Evolutionary conservation across 208 protist genomes (phyloP).

Genomic region (Leishmania major): DNA sequence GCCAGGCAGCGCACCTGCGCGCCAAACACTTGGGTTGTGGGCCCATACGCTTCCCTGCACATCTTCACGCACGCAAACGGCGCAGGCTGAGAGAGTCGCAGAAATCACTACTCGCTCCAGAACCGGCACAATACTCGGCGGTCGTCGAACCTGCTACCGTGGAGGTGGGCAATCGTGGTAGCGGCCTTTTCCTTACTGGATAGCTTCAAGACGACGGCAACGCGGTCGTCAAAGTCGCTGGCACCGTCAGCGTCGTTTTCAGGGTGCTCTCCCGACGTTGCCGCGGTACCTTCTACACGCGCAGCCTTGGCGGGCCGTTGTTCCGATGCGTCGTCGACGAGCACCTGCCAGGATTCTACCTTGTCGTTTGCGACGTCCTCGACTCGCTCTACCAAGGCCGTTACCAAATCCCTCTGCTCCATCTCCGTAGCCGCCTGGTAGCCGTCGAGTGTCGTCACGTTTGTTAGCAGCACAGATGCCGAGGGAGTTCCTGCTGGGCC

Average conservation of each 20-base stretch:
- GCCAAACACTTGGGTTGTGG: neutral
- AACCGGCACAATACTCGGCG: slow-evolving; percentile 69
- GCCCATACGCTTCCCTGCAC: too few relatives aligned
- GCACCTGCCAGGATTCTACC: slow-evolving; percentile 29
- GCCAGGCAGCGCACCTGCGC: neutral
- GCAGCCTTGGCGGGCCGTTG: slow-evolving; percentile 14
- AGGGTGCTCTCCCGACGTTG: neutral
- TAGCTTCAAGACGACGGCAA: slow-evolving; percentile 64
- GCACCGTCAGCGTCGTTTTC: neutral
- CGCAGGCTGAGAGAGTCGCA: neutral
- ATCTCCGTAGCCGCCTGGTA: slow-evolving; percentile 24
- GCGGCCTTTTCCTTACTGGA: slow-evolving; percentile 54
- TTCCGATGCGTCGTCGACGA: slow-evolving; percentile 47
- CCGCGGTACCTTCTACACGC: neutral
- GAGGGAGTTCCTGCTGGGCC: slow-evolving; percentile 57
- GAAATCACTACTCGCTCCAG: slow-evolving; percentile 10
- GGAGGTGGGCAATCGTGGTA: slow-evolving; percentile 54
- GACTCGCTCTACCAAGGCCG: slow-evolving; percentile 42
- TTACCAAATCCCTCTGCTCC: slow-evolving; percentile 31
- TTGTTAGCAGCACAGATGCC: slow-evolving; percentile 61
- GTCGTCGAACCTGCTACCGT: slow-evolving; percentile 64
- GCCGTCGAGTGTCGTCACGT: slow-evolving; percentile 39
- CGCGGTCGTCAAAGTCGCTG: slow-evolving; percentile 55
- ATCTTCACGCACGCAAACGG: neutral
- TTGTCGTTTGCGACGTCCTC: slow-evolving; percentile 43